Evolutionary conservation across 2,329 filamentous ascomycete genomes (phyloP).

Genomic region (Paraphaeosphaeria minitans): DNA sequence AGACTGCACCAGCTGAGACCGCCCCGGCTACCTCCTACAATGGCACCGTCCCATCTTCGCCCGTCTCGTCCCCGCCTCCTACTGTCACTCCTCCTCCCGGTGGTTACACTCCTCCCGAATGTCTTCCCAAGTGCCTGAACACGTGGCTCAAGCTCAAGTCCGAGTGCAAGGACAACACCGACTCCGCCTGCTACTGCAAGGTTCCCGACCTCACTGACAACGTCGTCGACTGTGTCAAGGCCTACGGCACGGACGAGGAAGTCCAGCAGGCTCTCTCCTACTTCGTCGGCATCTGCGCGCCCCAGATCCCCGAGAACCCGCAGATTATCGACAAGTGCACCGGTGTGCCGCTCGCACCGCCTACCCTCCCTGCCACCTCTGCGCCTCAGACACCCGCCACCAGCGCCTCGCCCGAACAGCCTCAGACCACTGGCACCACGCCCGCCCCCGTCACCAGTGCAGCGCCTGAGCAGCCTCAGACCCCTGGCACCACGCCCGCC

Average conservation of each 20-base stretch:
- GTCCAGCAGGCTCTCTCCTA: slow-evolving; percentile 75
- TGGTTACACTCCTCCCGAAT: slow-evolving; percentile 59
- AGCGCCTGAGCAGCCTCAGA: slow-evolving; percentile 2
- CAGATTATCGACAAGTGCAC: slow-evolving; percentile 78
- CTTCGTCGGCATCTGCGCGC: slow-evolving; percentile 90
- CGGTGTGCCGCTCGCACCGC: slow-evolving; percentile 56
- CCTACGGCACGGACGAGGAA: slow-evolving; percentile 66
- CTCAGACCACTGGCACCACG: slow-evolving; percentile 11
- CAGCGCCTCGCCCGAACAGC: slow-evolving; percentile 2
- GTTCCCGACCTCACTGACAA: slow-evolving; percentile 74
- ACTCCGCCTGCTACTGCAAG: slow-evolving; percentile 86
- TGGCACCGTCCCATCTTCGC: slow-evolving; percentile 7
- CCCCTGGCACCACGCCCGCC: slow-evolving; percentile 15
- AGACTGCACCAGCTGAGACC: slow-evolving; percentile 7
- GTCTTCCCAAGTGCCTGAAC: slow-evolving; percentile 88
- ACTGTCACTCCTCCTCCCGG: slow-evolving; percentile 25
- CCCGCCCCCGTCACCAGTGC: slow-evolving; percentile 7
- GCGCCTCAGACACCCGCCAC: neutral
- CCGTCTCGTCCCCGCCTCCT: slow-evolving; percentile 22
- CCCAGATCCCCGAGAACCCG: slow-evolving; percentile 77
- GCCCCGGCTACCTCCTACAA: slow-evolving; percentile 9
- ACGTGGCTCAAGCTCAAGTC: slow-evolving; percentile 76
- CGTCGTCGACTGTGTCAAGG: slow-evolving; percentile 80
- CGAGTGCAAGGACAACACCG: slow-evolving; percentile 82
- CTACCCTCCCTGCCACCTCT: slow-evolving; percentile 44